Evolutionary conservation across 495 filamentous ascomycete genomes (phyloP), one percentile per base, ranked within the genome.

Genomic region (Rostrohypoxylon terebratum): DNA sequence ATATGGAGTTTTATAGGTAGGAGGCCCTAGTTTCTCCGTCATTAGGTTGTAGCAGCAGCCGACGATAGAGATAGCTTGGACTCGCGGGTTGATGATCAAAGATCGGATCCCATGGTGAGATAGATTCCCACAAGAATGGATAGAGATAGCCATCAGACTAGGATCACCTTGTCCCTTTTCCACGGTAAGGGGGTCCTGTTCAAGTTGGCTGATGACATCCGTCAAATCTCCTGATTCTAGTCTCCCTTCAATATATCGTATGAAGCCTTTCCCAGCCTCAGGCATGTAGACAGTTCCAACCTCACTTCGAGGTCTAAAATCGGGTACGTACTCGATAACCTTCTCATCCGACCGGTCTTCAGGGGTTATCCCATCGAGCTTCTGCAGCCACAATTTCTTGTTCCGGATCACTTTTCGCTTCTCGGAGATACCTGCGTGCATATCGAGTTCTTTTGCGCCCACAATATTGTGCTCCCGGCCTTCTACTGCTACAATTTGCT

Each of bases 21-120:
- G 91, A 33, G 93, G 93, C 1, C 93, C 92, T 20, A 97, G 87
- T 58, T 94, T 89, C 77, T 98, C 96, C 2, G 94, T 97, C 62
- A 98, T 79, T 18, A 98, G 90, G 67, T 99, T 99, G 84, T 99
- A 98, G 83, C 96, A 99, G 83, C 96, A 99, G 38, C 96, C 96
- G 45, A 99, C 92, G 77, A 99, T 92, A 38, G 96, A 96, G 50
- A 98, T 91, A 13, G 93, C 94, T 16, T 90, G 87, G 58, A 98
- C 93, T 28, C 88, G 85, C 1, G 94, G 92, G 74, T 97, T 98
- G 38, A 93, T 76, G 13, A 92, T 79, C 47, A 99, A 85, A 3
- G 96, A 96, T 5, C 92, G 91, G 45, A 99, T 89, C 1, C 92
- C 96, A 75, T 97, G 94, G 75, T 99, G 96, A n/a, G 95, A 88